Evolutionary conservation across 1,284 basidiomycete species (phyloP).

Genomic region (Malassezia obtusa): DNA sequence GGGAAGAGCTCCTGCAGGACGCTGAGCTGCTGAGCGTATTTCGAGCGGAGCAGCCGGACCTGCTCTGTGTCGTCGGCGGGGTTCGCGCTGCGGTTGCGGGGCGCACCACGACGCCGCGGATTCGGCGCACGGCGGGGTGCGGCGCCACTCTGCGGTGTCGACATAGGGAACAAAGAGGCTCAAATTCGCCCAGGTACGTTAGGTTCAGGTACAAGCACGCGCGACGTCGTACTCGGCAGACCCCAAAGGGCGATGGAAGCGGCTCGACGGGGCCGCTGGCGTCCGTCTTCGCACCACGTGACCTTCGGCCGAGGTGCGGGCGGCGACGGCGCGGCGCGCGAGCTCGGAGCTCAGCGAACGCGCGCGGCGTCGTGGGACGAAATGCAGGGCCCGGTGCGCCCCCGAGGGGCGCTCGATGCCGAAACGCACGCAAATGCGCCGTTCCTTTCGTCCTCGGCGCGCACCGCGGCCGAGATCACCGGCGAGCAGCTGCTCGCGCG

Average conservation of each 20-base stretch:
- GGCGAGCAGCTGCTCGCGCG: background rate
- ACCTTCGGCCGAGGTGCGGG: background rate
- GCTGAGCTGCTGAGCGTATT: slow-evolving; percentile 49
- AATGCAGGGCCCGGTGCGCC: slow-evolving; percentile 1
- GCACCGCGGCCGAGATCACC: background rate
- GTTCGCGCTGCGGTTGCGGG: slow-evolving; percentile 13
- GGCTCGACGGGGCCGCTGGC: background rate
- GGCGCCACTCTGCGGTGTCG: slow-evolving; percentile 16
- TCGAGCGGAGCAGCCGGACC: slow-evolving; percentile 36
- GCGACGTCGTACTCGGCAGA: background rate
- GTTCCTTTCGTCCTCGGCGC: background rate
- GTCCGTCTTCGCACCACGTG: background rate
- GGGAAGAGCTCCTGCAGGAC: slow-evolving; percentile 70
- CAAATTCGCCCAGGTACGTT: too few relatives aligned
- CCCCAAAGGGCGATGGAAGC: slow-evolving; percentile 1
- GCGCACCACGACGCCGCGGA: slow-evolving; percentile 12
- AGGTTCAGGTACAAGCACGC: background rate
- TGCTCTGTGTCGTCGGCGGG: slow-evolving; percentile 44
- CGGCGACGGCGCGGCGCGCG: too few relatives aligned
- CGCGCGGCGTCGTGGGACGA: background rate
- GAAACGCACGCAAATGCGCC: background rate
- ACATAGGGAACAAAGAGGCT: slow-evolving; percentile 5
- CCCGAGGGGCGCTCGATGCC: background rate
- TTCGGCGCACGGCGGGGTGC: slow-evolving; percentile 11
- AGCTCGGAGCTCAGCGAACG: too few relatives aligned